Base-by-base conservation (phyloP, 306 rosid species). In the Rosa rugosa region DNA sequence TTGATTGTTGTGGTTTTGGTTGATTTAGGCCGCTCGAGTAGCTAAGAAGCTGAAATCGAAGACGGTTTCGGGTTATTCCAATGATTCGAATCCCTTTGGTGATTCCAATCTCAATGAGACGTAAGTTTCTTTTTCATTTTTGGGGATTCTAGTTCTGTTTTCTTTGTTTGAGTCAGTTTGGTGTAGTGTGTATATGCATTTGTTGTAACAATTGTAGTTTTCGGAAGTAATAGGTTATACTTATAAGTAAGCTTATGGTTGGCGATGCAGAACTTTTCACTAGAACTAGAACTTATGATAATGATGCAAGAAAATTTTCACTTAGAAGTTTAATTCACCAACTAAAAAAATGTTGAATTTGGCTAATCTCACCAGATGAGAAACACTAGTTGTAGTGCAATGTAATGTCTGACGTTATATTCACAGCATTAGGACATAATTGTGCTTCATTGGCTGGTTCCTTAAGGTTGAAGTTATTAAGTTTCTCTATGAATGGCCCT, bases 71-170 rank as follows among this genome's bases (percentile, higher is more conserved):
- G 97, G 97, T 54, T 94, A 92, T 78, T 92, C 98, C 12, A 94
- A 94, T 47, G 98, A 92, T 73, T 90, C 98, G 8, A 94, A 94
- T 88, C 98, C 97, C 36, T 92, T 92, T 68, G 98, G 98, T 73
- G 98, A 94, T 78, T 89, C 98, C 76, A 94, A 94, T 87, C 97
- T 94, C 83, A 94, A 89, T 71, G 98, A 94, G 75, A 89, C 79
- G 98, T 92, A 80, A 63, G 90, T 79, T 70, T 10, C 49, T 49
- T 18, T 44, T 14, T 20, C 3, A 17, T 54, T 36, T 75, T 75
- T 31, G 57, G 20, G 44, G 8, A n/a, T 44, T 77, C 67, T 31
- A 31, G 67, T 77, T 75, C 71, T 17, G 36, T 56, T 46, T 12
- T 1, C 59, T 17, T 54, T 82, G 64, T 76, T 42, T 12, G 6